Conservation (phyloP, 2,329 filamentous ascomycete species). For the Plenodomus lindquistii region DNA sequence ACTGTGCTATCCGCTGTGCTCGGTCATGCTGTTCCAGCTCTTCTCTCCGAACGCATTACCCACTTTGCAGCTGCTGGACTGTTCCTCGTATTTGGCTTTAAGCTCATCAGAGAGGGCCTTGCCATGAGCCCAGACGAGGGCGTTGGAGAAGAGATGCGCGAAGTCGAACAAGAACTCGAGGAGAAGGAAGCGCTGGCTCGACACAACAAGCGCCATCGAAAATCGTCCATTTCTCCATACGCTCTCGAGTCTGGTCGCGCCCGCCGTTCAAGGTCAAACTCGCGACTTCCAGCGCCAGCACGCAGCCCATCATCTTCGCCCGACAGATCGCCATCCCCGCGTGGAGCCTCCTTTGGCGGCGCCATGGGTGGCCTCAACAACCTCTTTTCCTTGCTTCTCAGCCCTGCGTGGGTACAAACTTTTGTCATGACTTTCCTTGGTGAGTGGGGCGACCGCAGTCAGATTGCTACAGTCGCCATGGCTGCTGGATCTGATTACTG, state of each 20-base stretch:
- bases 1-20: constrained; percentile 90
- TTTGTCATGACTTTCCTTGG: constrained; percentile 99
- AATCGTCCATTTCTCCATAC: constrained; percentile 73
- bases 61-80: constrained; percentile 82
- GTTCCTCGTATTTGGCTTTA: constrained; percentile 87
- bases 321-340: constrained; percentile 49
- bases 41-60: constrained; percentile 89
- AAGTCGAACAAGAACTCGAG: constrained; percentile 90
- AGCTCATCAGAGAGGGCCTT: constrained; percentile 82
- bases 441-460: constrained; percentile 96
- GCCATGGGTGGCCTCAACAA: constrained; percentile 74
- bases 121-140: constrained; percentile 88
- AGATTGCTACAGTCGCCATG: constrained; percentile 99
- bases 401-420: constrained; percentile 97
- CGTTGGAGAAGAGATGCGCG: constrained; percentile 95
- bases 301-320: constrained; percentile 71
- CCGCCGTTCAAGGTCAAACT: constrained; percentile 72
- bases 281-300: constrained; percentile 77
- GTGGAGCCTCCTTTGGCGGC: constrained; percentile 58
- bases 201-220: constrained; percentile 61
- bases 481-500: constrained; percentile 97
- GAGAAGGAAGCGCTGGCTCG: constrained; percentile 83
- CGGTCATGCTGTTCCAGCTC: constrained; percentile 85
- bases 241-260: constrained; percentile 78
- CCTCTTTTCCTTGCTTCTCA: constrained; percentile 82